These are phyloP conservation scores for Oryza meridionalis DNA, from an alignment of 176 grass and related monocot genomes.

Conservation along the genomic window DNA sequence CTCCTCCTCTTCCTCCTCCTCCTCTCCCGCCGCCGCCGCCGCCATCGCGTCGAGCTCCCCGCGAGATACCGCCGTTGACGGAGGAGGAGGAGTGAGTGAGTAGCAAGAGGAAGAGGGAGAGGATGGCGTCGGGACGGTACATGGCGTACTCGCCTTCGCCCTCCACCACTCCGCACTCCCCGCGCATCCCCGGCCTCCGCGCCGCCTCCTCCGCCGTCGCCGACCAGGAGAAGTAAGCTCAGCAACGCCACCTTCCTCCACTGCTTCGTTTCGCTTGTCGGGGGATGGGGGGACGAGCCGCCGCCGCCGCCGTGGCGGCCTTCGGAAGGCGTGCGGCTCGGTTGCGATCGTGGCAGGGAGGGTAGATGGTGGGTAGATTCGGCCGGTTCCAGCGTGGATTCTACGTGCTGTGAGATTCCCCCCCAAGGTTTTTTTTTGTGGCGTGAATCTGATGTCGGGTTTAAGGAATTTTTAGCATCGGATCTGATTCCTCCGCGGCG, in stretches of 20 bases:
- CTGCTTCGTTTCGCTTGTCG: background rate
- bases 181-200: conserved; percentile 73
- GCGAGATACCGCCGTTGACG: conserved; percentile 36
- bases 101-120: conserved; percentile 24
- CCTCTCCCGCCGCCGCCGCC: conserved; percentile 25
- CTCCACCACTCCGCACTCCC: conserved; percentile 86
- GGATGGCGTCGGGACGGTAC: conserved; percentile 89
- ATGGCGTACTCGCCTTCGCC: conserved; percentile 98
- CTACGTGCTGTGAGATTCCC: background rate
- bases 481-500: conserved; percentile 43
- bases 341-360: conserved; percentile 36
- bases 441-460: conserved; percentile 40
- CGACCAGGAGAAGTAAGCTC: conserved; percentile 82
- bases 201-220: conserved; percentile 53
- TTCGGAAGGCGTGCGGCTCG: background rate
- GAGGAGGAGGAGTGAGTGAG: background rate
- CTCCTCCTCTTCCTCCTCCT: background rate
- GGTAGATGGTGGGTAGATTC: background rate
- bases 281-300: background rate
- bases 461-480: conserved; percentile 26
- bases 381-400: background rate
- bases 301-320: background rate
- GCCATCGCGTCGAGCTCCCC: background rate
- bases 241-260: background rate
- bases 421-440: background rate